phyloP scores from a whole-genome alignment of 371 early-diverging fungal species.

The Thermomucor indicae-seudaticae region DNA sequence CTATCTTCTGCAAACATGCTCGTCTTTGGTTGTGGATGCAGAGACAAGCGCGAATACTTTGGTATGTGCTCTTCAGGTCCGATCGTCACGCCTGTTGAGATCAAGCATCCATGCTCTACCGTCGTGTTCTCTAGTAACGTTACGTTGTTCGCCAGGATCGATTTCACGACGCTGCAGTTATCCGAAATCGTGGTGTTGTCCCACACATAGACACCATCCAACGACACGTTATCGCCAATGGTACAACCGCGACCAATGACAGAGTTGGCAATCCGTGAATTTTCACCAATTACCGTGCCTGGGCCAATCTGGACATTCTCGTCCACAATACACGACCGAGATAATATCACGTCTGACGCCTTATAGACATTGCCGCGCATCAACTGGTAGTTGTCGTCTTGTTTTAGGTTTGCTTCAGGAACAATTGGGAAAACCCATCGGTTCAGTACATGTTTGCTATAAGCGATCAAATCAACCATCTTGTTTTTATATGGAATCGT shows the following conservation, averaged over 20 bases:
- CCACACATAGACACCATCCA: conserved; percentile 85
- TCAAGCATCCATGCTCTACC: conserved; percentile 66
- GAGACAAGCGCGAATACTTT: conserved; percentile 65
- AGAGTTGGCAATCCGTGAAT: conserved; percentile 65
- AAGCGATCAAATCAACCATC: no score
- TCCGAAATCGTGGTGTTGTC: conserved; percentile 68
- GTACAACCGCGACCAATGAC: conserved; percentile 82
- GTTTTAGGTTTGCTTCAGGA: conserved; percentile 80
- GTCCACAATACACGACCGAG: conserved; percentile 72
- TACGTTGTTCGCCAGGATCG: conserved; percentile 76
- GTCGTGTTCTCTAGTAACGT: conserved; percentile 60
- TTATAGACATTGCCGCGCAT: conserved; percentile 83
- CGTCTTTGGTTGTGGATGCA: conserved; percentile 39
- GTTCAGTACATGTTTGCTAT: conserved; percentile 79
- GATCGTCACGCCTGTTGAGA: conserved; percentile 62
- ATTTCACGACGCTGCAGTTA: conserved; percentile 56
- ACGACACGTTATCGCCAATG: conserved; percentile 71
- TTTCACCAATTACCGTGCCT: conserved; percentile 73
- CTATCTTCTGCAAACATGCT: conserved; percentile 41
- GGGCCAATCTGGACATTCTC: conserved; percentile 82
- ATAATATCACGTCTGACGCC: conserved; percentile 69
- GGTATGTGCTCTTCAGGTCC: conserved; percentile 76
- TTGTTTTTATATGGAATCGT: no score
- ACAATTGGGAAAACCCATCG: conserved; percentile 94
- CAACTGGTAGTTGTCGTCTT: conserved; percentile 66